Percentiles rank a stretch among this genome's conserved stretches.
phyloP scores from a whole-genome alignment of 2,329 filamentous ascomycete genomes.

The Diaporthe capsici region DNA sequence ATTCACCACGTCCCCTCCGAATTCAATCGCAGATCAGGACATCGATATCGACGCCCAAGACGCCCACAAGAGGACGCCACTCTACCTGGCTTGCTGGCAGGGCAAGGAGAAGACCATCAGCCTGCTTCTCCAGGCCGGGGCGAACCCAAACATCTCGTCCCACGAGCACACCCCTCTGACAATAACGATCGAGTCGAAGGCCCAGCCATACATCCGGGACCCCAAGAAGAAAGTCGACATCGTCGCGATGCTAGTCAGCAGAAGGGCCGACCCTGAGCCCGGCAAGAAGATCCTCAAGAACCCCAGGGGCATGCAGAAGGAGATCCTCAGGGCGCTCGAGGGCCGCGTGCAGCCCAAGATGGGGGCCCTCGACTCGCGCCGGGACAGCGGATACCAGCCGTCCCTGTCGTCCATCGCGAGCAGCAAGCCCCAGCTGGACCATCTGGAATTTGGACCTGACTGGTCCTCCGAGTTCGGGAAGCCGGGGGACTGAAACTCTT shows the following conservation, averaged over 20 bases:
- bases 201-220: neutral
- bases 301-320: neutral
- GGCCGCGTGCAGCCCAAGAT: neutral
- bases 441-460: neutral
- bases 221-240: constrained; percentile 13
- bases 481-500: neutral
- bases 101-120: constrained; percentile 19
- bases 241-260: constrained; percentile 4
- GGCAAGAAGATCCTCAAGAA: neutral
- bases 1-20: neutral
- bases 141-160: constrained; percentile 20
- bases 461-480: neutral
- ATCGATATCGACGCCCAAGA: constrained; percentile 37
- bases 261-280: constrained; percentile 9
- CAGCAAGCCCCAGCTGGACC: neutral
- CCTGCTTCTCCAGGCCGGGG: constrained; percentile 32
- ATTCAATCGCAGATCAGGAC: neutral
- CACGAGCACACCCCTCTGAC: constrained; percentile 22
- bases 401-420: constrained; percentile 6
- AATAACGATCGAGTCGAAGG: constrained; percentile 25
- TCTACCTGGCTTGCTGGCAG: constrained; percentile 30
- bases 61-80: constrained; percentile 18
- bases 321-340: constrained; percentile 24
- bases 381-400: constrained; percentile 25
- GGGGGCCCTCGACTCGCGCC: neutral